These are phyloP conservation scores for Solanum appendiculatum DNA, from an alignment of 257 asterid genomes.

Conservation along the genomic window DNA sequence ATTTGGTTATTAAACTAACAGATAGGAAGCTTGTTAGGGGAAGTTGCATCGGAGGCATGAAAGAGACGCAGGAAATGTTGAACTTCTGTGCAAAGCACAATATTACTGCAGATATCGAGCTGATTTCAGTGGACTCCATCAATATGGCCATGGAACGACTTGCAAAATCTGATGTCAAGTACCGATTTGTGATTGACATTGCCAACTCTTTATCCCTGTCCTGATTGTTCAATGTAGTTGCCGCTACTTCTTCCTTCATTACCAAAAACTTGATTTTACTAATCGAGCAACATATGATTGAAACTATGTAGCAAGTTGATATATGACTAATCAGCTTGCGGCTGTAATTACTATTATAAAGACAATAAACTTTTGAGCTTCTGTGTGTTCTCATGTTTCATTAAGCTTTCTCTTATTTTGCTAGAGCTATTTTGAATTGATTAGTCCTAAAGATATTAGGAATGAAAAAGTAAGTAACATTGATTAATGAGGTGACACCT, in stretches of 20 bases:
- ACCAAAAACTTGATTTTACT: background rate
- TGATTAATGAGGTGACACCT: background rate
- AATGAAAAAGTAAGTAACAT: background rate
- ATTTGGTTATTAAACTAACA: background rate
- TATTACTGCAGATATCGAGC: conserved; percentile 42
- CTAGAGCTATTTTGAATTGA: background rate
- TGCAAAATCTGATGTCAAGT: conserved; percentile 48
- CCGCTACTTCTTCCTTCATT: background rate
- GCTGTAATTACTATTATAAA: background rate
- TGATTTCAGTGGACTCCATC: conserved; percentile 29
- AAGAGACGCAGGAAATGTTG: conserved; percentile 64
- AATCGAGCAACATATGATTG: background rate
- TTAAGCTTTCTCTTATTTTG: background rate
- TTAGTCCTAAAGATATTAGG: background rate
- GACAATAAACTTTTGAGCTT: background rate
- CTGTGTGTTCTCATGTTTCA: background rate
- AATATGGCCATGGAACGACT: conserved; percentile 51
- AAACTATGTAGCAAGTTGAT: background rate
- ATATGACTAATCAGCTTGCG: background rate
- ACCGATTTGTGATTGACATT: conserved; percentile 58
- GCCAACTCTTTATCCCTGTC: conserved; percentile 25
- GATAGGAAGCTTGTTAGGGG: conserved; percentile 54
- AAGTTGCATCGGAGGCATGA: conserved; percentile 50
- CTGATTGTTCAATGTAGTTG: background rate
- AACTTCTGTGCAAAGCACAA: conserved; percentile 51